Percentiles rank a stretch among this genome's conserved stretches.
Evolutionary conservation across 2,329 filamentous ascomycete genomes (phyloP).

Genomic region (Aspergillus novoparasiticus): DNA sequence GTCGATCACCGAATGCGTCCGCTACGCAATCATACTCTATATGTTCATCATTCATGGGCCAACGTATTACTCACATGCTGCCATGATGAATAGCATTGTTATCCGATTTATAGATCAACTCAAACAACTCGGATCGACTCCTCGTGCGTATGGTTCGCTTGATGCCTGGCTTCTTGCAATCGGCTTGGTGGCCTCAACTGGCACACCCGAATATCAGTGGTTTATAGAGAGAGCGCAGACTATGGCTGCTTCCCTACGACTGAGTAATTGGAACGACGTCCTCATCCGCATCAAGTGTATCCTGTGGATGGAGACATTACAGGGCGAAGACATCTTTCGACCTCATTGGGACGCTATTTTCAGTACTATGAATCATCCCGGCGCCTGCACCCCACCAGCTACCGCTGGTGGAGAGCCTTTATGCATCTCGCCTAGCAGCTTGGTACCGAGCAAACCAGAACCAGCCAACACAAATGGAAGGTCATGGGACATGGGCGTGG

Average conservation of each 20-base stretch:
- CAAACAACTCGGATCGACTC: slow-evolving; percentile 15
- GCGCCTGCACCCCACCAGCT: not conserved
- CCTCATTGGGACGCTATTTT: slow-evolving; percentile 24
- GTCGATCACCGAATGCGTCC: slow-evolving; percentile 48
- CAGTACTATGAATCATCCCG: not conserved
- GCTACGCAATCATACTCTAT: slow-evolving; percentile 52
- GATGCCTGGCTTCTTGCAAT: slow-evolving; percentile 48
- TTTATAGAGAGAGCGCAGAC: slow-evolving; percentile 20
- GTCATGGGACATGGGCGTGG: not conserved
- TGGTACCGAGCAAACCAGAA: not conserved
- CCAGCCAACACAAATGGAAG: not conserved
- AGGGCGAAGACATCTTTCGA: slow-evolving; percentile 20
- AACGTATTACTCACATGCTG: slow-evolving; percentile 58
- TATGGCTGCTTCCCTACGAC: slow-evolving; percentile 12
- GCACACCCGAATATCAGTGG: slow-evolving; percentile 20
- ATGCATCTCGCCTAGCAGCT: not conserved
- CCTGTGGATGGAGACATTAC: slow-evolving; percentile 25
- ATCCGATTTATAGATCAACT: slow-evolving; percentile 37
- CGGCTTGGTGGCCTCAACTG: slow-evolving; percentile 39
- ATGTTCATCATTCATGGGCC: slow-evolving; percentile 58
- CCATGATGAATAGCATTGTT: slow-evolving; percentile 42
- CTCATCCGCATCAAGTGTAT: slow-evolving; percentile 18
- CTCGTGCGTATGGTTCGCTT: slow-evolving; percentile 26
- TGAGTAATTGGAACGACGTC: slow-evolving; percentile 14
- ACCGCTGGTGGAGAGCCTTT: not conserved